Base-by-base conservation (phyloP, 305 asterid genomes). In the Rubia balearica region DNA sequence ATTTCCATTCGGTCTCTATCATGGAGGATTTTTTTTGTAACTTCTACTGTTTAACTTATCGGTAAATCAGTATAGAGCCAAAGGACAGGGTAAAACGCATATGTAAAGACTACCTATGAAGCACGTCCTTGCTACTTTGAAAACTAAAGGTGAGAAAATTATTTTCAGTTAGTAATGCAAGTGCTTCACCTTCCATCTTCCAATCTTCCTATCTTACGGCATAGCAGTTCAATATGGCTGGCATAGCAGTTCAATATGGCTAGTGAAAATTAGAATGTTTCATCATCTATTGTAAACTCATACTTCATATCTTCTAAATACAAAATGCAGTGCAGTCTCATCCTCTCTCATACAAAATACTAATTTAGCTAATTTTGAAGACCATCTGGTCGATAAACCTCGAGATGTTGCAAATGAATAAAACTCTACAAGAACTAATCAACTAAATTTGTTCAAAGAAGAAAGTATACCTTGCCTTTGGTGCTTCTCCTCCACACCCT, bases 391-490 rank as follows among this genome's bases (percentile, higher is more conserved):
- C 24, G 73, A 59, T 38, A 16, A 46, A 36, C 51, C 71, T 49
- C 9, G 48, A 55, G 14, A 70, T 22, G 11, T 24, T 13, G 24
- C 60, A 65, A 19, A 67, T 22, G 33, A 51, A 60, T 60, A 6
- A 21, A 21, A 19, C 6, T 4, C 1, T 16, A 5, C 27, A 10
- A 8, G 16, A 13, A 48, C 27, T 17, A 3, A 14, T 13, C 5
- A 67, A 5, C 61, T 14, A 46, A 51, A 75, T 40, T 38, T 4
- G n/a, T n/a, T 22, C 8, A 16, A 68, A 59, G 17, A 30, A 43
- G 75, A 70, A 64, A 59, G 71, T 71, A 30, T 70, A 74, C 86
- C 92, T 79, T 33, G 83, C 53, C 82, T 76, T 65, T 43, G 69
- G 71, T 42, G 81, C 48, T 65, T 7, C 62, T 65, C 71, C 55